These are phyloP conservation scores for Boletus austroedulis DNA, from an alignment of 1,284 basidiomycete genomes.

Conservation along the genomic window DNA sequence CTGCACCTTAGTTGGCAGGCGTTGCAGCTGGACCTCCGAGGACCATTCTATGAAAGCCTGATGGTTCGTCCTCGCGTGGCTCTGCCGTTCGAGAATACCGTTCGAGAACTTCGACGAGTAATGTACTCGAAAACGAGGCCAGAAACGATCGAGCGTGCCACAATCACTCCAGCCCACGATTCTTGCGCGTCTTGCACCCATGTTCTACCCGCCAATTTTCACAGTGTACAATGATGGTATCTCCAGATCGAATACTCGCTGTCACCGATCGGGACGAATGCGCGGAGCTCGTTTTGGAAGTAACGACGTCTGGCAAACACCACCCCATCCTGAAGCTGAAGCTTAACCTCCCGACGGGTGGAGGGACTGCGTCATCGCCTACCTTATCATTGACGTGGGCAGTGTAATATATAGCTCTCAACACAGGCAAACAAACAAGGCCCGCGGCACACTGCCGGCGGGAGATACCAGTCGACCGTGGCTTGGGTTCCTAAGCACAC, in stretches of 20 bases:
- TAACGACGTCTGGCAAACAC: conserved; percentile 7
- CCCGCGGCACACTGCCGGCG: conserved; percentile 8
- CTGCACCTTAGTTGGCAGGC: conserved; percentile 23
- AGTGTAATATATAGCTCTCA: neutral
- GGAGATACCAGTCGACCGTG: neutral
- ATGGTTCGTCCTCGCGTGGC: conserved; percentile 31
- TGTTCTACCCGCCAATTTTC: neutral
- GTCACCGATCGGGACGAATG: conserved; percentile 23
- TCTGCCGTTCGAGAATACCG: neutral
- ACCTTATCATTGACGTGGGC: neutral
- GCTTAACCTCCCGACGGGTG: neutral
- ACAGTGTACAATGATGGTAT: conserved; percentile 20
- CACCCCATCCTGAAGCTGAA: neutral
- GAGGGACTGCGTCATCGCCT: neutral
- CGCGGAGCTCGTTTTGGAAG: conserved; percentile 22
- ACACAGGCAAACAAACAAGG: neutral
- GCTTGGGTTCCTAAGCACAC: neutral
- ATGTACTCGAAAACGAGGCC: conserved; percentile 12
- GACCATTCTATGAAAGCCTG: conserved; percentile 25
- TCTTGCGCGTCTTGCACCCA: neutral
- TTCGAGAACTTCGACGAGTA: conserved; percentile 27
- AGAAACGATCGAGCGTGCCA: conserved; percentile 2
- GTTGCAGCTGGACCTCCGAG: conserved; percentile 27
- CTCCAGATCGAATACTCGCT: conserved; percentile 27
- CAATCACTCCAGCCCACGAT: neutral